These are phyloP conservation scores for Epichloe amarillans DNA, from an alignment of 2,329 filamentous ascomycete genomes.

Conservation along the genomic window DNA sequence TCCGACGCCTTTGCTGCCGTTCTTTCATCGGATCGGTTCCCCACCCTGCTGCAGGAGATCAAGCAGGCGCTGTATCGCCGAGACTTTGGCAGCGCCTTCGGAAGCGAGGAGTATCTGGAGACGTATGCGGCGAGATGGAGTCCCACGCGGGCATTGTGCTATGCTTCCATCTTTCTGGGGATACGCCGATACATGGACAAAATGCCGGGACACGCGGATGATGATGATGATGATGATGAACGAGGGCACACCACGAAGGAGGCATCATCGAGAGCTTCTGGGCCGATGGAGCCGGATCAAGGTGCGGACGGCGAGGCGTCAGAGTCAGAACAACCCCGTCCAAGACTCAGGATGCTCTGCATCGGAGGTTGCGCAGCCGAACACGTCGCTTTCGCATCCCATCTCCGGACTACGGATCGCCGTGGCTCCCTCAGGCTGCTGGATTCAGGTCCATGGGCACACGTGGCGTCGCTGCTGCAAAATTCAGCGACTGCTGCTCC, in stretches of 20 bases:
- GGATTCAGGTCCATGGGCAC: slow-evolving; percentile 69
- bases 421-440: slow-evolving; percentile 46
- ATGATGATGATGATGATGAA: neutral
- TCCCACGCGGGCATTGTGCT: slow-evolving; percentile 70
- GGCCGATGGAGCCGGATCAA: neutral
- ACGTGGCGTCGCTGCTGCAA: slow-evolving; percentile 46
- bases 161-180: slow-evolving; percentile 42
- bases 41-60: slow-evolving; percentile 57
- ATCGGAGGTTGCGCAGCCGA: slow-evolving; percentile 49
- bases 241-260: neutral
- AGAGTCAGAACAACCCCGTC: neutral
- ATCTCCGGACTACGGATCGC: slow-evolving; percentile 19
- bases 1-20: slow-evolving; percentile 44
- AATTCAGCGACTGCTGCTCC: slow-evolving; percentile 39
- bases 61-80: slow-evolving; percentile 78
- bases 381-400: slow-evolving; percentile 40
- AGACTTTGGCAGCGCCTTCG: slow-evolving; percentile 74
- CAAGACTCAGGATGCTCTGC: slow-evolving; percentile 28
- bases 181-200: slow-evolving; percentile 22
- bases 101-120: slow-evolving; percentile 53
- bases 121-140: slow-evolving; percentile 89
- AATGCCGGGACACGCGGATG: slow-evolving; percentile 8
- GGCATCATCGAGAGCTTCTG: neutral
- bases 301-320: neutral
- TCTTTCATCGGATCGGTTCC: slow-evolving; percentile 33